Base-by-base conservation (phyloP, 1,284 basidiomycete species). In the Violaceomyces palustris region DNA sequence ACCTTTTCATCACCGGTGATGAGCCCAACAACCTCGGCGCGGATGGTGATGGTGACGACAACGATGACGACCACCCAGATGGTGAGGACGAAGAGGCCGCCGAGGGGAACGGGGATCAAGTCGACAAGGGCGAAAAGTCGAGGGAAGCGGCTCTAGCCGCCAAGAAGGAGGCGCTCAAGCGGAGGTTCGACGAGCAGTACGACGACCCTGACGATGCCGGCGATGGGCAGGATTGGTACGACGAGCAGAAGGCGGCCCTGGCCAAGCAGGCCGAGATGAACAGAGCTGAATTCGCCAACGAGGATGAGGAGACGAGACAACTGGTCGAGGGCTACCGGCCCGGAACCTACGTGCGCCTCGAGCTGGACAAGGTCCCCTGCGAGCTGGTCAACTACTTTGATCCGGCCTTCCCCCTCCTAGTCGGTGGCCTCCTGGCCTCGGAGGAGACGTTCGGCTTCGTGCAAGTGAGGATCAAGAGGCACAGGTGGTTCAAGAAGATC, bases 121-220 rank as follows among this genome's bases (percentile, higher is more conserved):
- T 28, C 12, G 43, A 42, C 12, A 36, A 46, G 18, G 32, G 29
- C 61, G 79, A 79, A 42, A 69, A 75, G 2, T 65, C 77, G 1
- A 76, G 79, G 24, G 81, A 81, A 6, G 78, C 79, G 2, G 53
- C 64, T 76, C 81, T 96, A 23, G 82, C 85, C 5, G 81, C 81
- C 31, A 97, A 94, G 77, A 97, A 97, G 76, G 88, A 86, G 62
- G 83, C 81, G 1, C 80, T 97, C 46, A 96, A 96, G 74, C 83
- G 85, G 58, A 93, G 93, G 73, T 97, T 97, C 72, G 88, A 98
- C 76, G 88, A 91, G 69, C 87, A 94, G 74, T 96, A 96, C 74
- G 91, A 96, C 72, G 89, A 91, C 66, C 86, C 87, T 1, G 86
- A 87, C 48, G 74, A 74, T 14, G 50, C 52, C 0, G 58, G 50